A percentile compares a stretch with the other conserved stretches of the same genome.
These are phyloP conservation scores for Hura crepitans DNA, from an alignment of 441 rosid genomes.

Conservation along the genomic window DNA sequence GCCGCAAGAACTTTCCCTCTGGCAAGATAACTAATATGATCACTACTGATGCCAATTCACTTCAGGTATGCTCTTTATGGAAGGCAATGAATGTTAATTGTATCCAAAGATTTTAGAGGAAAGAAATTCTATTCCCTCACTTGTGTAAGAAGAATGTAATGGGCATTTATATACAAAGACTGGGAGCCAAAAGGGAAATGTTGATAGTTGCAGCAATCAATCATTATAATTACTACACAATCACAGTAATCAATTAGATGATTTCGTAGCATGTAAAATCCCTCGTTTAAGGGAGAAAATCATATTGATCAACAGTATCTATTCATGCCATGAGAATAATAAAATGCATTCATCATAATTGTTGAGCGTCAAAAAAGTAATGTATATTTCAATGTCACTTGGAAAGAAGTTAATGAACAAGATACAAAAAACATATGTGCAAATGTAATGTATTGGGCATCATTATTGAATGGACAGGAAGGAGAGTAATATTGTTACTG, in stretches of 20 bases:
- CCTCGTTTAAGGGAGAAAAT: too few species aligned
- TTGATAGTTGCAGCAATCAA: too few species aligned
- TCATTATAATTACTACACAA: too few species aligned
- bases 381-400: background rate
- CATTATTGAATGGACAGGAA: background rate
- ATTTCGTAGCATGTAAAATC: too few species aligned
- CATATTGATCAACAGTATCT: too few species aligned
- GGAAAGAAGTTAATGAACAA: background rate
- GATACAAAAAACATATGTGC: background rate
- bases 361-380: background rate
- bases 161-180: too few species aligned
- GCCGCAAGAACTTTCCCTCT: constrained; percentile 74
- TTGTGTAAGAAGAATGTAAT: too few species aligned
- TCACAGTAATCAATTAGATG: too few species aligned
- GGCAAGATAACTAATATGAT: constrained; percentile 96
- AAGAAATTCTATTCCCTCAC: too few species aligned
- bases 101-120: too few species aligned
- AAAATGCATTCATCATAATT: background rate
- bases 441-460: background rate
- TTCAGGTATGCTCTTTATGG: constrained; percentile 53
- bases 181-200: too few species aligned
- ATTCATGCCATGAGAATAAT: background rate
- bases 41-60: constrained; percentile 79
- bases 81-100: constrained; percentile 4
- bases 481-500: background rate